phyloP scores from a whole-genome alignment of 1,139 yeast genomes.

The Lodderomyces orthopsilosis region DNA sequence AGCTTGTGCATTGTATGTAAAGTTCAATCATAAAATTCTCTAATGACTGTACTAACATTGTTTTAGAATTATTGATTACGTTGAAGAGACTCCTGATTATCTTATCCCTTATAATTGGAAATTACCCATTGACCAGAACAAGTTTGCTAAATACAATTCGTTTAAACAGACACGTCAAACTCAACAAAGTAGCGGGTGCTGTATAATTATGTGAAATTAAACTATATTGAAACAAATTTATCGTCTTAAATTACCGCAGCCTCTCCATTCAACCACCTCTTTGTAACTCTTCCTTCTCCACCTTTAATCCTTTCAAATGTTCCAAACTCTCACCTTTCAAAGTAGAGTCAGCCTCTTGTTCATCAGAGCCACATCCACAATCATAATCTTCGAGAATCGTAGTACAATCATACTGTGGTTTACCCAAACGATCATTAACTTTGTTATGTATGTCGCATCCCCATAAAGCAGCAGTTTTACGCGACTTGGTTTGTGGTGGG shows the following conservation, averaged over 20 bases:
- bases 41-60: conserved; percentile 9
- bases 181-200: conserved; percentile 30
- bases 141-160: conserved; percentile 34
- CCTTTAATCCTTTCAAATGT: conserved; percentile 40
- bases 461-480: conserved; percentile 89
- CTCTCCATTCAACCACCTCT: conserved; percentile 30
- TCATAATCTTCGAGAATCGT: conserved; percentile 85
- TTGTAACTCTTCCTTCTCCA: conserved; percentile 42
- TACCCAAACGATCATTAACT: conserved; percentile 71
- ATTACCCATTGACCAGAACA: conserved; percentile 46
- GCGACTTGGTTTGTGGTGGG: conserved; percentile 82
- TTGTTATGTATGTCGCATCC: conserved; percentile 92
- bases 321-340: conserved; percentile 36
- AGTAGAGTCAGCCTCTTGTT: conserved; percentile 41
- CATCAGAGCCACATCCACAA: conserved; percentile 91
- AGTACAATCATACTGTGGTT: conserved; percentile 78
- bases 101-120: conserved; percentile 53
- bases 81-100: conserved; percentile 50
- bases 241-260: background rate
- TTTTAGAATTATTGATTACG: conserved; percentile 39
- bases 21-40: background rate
- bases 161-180: conserved; percentile 1
- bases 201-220: conserved; percentile 36
- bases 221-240: background rate
- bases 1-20: conserved; percentile 48